Base-by-base conservation (phyloP, 768 basidiomycete species). In the Phanerochaete sordida region DNA sequence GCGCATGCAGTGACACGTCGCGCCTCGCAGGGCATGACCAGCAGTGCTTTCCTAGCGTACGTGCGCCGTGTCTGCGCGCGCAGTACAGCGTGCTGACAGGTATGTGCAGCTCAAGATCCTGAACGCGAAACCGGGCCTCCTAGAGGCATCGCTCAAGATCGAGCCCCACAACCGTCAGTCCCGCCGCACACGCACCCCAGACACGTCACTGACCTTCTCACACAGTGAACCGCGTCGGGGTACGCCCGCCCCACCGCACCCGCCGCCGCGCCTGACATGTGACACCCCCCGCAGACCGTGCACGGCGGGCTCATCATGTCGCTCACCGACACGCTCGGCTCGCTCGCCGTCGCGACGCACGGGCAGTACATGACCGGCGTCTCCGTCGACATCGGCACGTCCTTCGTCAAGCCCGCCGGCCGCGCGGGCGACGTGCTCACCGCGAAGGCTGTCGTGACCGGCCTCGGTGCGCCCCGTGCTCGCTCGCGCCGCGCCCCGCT, bases 311-410 rank as follows among this genome's bases (percentile, higher is more conserved):
- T 94, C 37, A 82, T 93, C 63, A 71, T 90, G 68, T 91, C 91
- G 9, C 75, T 94, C 30, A 93, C 92, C 4, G 92, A 93, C 71
- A 92, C 91, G 15, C 72, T 93, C 19, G 91, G 92, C 3, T 93
- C 91, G 0, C 81, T 93, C 19, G 91, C 88, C n/a, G 83, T 94
- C 26, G 88, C 91, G 1, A 82, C 86, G 15, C 86, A 86, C 63
- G 92, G 92, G 2, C 86, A 91, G 9, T 94, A 76, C 67, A 91
- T 92, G 91, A 93, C 92, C 0, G 91, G 92, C 16, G 91, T 93
- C 11, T 91, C 90, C 2, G 91, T 90, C 2, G 91, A 93, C 69
- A 84, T 94, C 63, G 86, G 75, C 26, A 75, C 91, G 0, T 88
- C 88, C 1, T 93, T 93, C 62, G 83, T 93, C 59, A 84, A 85